Evolutionary conservation across 768 basidiomycete genomes (phyloP).

Genomic region (Panellus pusillus): DNA sequence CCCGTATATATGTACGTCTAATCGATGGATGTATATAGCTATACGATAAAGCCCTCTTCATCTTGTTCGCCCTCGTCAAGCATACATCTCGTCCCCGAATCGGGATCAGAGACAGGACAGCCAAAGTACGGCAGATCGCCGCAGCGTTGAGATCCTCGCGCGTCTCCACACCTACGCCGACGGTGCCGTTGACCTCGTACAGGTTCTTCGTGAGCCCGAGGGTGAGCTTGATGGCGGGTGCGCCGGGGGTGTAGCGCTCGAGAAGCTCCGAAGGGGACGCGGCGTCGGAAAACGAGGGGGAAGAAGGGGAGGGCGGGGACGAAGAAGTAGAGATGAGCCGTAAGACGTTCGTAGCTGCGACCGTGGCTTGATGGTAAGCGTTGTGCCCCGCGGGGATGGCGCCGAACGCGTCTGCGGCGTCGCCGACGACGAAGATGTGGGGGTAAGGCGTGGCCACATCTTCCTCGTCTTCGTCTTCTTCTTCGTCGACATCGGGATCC

Average conservation of each 20-base stretch:
- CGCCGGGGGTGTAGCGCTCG: slow-evolving; percentile 37
- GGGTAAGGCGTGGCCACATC: slow-evolving; percentile 39
- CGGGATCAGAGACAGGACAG: slow-evolving; percentile 31
- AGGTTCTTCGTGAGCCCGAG: slow-evolving; percentile 54
- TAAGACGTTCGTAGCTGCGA: slow-evolving; percentile 58
- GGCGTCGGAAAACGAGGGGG: background rate
- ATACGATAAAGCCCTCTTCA: background rate
- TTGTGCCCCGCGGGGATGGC: slow-evolving; percentile 62
- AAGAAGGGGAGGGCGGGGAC: background rate
- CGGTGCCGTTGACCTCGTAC: slow-evolving; percentile 46
- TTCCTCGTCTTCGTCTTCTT: slow-evolving; percentile 3
- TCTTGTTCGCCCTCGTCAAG: background rate
- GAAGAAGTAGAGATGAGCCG: slow-evolving; percentile 33
- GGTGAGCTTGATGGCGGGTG: slow-evolving; percentile 61
- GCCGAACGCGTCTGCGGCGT: slow-evolving; percentile 64
- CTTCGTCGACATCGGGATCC: background rate
- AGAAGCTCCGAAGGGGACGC: slow-evolving; percentile 28
- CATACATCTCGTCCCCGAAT: slow-evolving; percentile 33
- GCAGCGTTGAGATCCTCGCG: slow-evolving; percentile 49
- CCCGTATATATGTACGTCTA: no score
- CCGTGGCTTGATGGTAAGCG: slow-evolving; percentile 50
- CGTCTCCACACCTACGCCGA: slow-evolving; percentile 45
- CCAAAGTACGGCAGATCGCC: slow-evolving; percentile 46
- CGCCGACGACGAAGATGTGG: slow-evolving; percentile 62
- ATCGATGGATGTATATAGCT: no score